These are phyloP conservation scores for Talaromyces amestolkiae DNA, from an alignment of 2,329 filamentous ascomycete genomes.

Conservation along the genomic window DNA sequence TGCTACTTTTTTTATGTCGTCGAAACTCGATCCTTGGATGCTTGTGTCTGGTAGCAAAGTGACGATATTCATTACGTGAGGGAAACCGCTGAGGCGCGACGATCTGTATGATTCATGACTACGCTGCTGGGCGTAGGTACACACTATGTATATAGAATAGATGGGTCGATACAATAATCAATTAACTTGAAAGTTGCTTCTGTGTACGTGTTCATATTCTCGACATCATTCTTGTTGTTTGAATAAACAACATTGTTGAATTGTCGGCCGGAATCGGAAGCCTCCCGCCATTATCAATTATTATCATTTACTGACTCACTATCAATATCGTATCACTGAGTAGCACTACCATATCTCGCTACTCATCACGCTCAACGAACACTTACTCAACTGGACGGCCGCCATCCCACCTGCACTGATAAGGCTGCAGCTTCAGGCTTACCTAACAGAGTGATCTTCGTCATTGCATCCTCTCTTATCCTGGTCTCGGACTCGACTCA, in stretches of 20 bases:
- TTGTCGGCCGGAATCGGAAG: conserved; percentile 11
- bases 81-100: conserved; percentile 1
- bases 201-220: not conserved
- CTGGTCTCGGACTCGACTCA: not conserved
- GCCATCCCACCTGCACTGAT: conserved; percentile 10
- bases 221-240: not conserved
- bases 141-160: not conserved
- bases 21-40: conserved; percentile 1
- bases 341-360: not conserved
- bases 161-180: not conserved
- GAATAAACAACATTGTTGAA: not conserved
- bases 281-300: conserved; percentile 1
- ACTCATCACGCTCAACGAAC: not conserved
- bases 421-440: conserved; percentile 9
- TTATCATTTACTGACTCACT: conserved; percentile 1
- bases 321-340: not conserved
- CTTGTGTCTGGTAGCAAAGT: not conserved
- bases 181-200: not conserved
- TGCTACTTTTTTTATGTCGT: conserved; percentile 3
- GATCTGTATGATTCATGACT: conserved; percentile 8
- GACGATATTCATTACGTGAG: conserved; percentile 13
- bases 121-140: not conserved
- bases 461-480: not conserved
- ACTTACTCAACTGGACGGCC: not conserved
- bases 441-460: conserved; percentile 6